Percentiles rank a stretch among this genome's conserved stretches.
Conservation (phyloP, 2,329 filamentous ascomycete species). For the Sarocladiaceae sp. region DNA sequence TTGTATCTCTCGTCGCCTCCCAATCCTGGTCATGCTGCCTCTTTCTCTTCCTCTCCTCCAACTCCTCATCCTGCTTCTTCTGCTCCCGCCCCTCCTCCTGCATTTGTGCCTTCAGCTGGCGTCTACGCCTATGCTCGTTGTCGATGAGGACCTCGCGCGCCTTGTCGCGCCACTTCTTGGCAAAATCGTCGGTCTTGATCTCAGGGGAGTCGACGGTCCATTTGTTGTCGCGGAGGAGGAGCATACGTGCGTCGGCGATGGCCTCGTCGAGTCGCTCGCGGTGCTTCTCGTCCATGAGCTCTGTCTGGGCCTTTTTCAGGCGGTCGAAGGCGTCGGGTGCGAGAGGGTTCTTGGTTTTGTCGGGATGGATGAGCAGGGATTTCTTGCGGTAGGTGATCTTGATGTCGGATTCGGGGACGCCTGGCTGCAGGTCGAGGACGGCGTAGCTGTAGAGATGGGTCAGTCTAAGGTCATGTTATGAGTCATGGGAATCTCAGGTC, state of each 20-base stretch:
- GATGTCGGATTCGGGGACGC: conserved; percentile 93
- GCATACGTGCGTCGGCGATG: conserved; percentile 91
- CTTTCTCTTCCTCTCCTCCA: conserved; percentile 75
- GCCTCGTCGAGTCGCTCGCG: conserved; percentile 83
- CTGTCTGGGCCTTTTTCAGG: conserved; percentile 87
- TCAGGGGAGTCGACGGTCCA: conserved; percentile 86
- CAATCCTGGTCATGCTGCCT: conserved; percentile 90
- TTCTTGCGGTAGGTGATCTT: conserved; percentile 92
- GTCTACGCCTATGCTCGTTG: conserved; percentile 75
- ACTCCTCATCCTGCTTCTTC: conserved; percentile 76
- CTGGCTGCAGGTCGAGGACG: conserved; percentile 90
- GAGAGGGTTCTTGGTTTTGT: conserved; percentile 87
- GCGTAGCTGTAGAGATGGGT: conserved; percentile 59
- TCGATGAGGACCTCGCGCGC: conserved; percentile 84
- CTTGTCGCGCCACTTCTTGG: conserved; percentile 83
- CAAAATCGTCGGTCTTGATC: conserved; percentile 76
- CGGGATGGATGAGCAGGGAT: conserved; percentile 97
- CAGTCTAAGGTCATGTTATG: background rate
- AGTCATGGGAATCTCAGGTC: conserved; percentile 14
- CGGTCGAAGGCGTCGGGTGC: conserved; percentile 96
- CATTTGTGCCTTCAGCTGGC: conserved; percentile 89
- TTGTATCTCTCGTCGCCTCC: conserved; percentile 85
- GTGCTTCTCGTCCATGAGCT: conserved; percentile 90
- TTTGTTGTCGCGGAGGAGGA: conserved; percentile 90
- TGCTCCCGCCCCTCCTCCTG: conserved; percentile 92